Conservation (phyloP, 495 filamentous ascomycete genomes). For the Cercophora samala region DNA sequence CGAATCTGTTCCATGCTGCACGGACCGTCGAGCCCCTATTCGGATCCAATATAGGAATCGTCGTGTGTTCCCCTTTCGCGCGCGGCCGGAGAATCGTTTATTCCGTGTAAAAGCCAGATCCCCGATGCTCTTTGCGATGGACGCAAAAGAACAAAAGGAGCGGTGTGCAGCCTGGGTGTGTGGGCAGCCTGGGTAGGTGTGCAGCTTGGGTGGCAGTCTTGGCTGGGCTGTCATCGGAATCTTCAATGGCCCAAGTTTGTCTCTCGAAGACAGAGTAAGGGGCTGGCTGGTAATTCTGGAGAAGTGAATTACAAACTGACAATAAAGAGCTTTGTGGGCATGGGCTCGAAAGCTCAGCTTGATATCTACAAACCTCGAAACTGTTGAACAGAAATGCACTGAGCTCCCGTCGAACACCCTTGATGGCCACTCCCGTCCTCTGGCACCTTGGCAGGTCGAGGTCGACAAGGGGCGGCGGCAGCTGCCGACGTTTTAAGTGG, state of each 20-base stretch:
- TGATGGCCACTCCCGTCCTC: background rate
- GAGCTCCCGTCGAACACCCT: background rate
- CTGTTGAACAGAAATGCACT: background rate
- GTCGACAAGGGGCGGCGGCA: background rate
- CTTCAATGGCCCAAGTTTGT: background rate
- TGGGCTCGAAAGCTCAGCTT: too few species aligned
- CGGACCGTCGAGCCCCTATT: background rate
- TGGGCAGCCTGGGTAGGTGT: background rate
- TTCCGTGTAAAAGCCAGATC: background rate
- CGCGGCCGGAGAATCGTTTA: background rate
- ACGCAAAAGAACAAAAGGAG: background rate
- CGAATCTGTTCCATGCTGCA: background rate
- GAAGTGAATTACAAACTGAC: background rate
- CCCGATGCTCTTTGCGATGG: background rate
- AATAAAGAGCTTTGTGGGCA: background rate
- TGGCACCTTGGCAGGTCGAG: background rate
- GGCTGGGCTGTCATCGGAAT: background rate
- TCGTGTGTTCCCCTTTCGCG: background rate
- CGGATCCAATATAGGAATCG: background rate
- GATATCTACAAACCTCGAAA: background rate
- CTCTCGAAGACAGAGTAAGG: too few species aligned
- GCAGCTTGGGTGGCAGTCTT: background rate
- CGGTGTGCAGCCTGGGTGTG: slow-evolving; percentile 1
- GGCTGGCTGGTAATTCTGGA: background rate
- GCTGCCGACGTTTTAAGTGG: background rate